These are phyloP conservation scores for Apiotrichum porosum DNA, from an alignment of 1,284 basidiomycete genomes.

Conservation along the genomic window DNA sequence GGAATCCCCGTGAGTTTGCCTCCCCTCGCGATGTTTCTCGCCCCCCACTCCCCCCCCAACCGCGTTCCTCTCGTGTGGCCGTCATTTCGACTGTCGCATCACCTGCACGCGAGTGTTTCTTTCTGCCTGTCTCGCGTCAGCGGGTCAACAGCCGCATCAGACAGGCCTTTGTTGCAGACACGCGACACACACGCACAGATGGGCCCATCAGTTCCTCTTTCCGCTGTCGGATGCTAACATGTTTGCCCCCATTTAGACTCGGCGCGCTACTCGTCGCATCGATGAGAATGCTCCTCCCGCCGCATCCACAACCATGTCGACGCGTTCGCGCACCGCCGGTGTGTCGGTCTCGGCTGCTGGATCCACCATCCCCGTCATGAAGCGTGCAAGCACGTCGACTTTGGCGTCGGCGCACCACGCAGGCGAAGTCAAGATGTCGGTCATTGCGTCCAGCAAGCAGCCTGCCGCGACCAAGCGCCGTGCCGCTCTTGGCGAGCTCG, in stretches of 20 bases:
- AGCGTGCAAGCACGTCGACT: conserved; percentile 25
- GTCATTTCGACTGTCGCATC: too few relatives aligned
- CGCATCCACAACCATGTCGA: conserved; percentile 18
- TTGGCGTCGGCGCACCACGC: conserved; percentile 8
- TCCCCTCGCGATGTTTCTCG: background rate
- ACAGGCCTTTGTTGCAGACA: too few relatives aligned
- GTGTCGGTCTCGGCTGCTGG: conserved; percentile 8
- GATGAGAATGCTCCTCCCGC: conserved; percentile 45
- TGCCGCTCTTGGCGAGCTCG: conserved; percentile 45
- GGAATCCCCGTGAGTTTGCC: conserved; percentile 27
- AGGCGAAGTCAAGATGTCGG: conserved; percentile 11
- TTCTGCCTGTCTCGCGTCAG: too few relatives aligned
- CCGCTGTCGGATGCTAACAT: too few relatives aligned
- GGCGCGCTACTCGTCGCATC: conserved; percentile 30
- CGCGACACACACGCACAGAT: too few relatives aligned
- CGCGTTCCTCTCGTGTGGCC: too few relatives aligned
- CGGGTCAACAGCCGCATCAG: too few relatives aligned
- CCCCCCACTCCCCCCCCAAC: too few relatives aligned
- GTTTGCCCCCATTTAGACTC: too few relatives aligned
- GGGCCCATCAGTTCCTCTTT: too few relatives aligned
- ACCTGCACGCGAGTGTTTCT: too few relatives aligned
- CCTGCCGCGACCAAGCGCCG: conserved; percentile 24
- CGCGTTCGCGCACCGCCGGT: conserved; percentile 21
- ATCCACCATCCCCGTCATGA: conserved; percentile 37
- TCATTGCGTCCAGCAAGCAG: too few relatives aligned